phyloP scores from a whole-genome alignment of 768 basidiomycete species.

The Hysterangium stoloniferum region DNA sequence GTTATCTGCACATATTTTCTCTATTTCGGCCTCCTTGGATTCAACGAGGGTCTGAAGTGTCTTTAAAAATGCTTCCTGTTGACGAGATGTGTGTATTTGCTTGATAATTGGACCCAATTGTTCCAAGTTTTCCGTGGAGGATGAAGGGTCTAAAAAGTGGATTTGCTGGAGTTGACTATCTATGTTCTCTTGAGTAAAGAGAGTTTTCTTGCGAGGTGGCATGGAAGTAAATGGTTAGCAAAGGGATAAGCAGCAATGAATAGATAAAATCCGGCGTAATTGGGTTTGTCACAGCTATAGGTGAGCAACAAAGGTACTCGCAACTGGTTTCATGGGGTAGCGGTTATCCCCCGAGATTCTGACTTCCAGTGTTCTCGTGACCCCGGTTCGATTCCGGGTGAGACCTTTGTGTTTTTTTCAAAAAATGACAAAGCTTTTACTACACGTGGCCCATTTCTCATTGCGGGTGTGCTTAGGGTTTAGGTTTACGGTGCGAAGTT shows the following conservation, averaged over 20 bases:
- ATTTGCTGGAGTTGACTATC: conserved; percentile 90
- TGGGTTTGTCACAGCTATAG: no score
- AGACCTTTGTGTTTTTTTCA: conserved; percentile 13
- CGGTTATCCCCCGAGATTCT: conserved; percentile 21
- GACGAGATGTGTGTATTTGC: conserved; percentile 79
- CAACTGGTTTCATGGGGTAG: conserved; percentile 20
- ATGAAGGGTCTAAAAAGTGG: conserved; percentile 79
- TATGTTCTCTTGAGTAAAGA: conserved; percentile 75
- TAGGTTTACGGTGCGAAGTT: no score
- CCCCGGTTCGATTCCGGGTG: conserved; percentile 20
- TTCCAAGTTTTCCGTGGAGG: conserved; percentile 89
- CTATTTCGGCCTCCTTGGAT: conserved; percentile 93
- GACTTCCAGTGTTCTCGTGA: conserved; percentile 14
- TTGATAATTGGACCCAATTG: conserved; percentile 93
- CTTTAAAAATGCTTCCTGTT: conserved; percentile 84
- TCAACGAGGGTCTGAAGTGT: conserved; percentile 83
- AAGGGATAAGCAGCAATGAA: no score
- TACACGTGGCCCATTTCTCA: background rate
- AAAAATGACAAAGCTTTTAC: background rate
- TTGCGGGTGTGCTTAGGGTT: no score
- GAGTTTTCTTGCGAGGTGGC: conserved; percentile 64
- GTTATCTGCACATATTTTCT: conserved; percentile 91
- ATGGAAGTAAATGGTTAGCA: conserved; percentile 39
- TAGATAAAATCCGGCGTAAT: no score
- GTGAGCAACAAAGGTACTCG: no score